These are phyloP conservation scores for Marasmius sp. DNA, from an alignment of 1,284 basidiomycete species.

Conservation along the genomic window DNA sequence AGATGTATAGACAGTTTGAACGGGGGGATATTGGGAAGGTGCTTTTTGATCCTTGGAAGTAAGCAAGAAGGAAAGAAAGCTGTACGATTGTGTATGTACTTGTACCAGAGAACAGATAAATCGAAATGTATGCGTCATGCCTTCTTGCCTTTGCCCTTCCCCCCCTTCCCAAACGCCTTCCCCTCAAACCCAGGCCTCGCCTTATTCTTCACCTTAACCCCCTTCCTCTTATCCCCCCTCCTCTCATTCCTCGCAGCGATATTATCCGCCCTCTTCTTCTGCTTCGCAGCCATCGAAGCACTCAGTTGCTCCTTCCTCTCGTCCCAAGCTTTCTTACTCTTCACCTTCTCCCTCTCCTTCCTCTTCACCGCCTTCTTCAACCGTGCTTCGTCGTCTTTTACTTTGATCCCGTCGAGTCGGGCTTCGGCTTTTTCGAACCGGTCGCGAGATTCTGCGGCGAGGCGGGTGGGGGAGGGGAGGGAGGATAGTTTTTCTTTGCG, in stretches of 20 bases:
- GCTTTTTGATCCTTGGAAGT: conserved; percentile 69
- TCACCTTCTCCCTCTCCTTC: conserved; percentile 84
- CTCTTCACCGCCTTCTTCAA: conserved; percentile 90
- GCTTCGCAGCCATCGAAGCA: conserved; percentile 74
- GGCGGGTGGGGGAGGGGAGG: no score
- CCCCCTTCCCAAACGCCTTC: conserved; percentile 71
- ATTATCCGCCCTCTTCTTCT: conserved; percentile 89
- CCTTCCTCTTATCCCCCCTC: conserved; percentile 72
- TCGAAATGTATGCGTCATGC: no score
- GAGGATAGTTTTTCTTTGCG: conserved; percentile 79
- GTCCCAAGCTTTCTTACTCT: conserved; percentile 83
- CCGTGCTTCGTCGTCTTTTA: conserved; percentile 77
- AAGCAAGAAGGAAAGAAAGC: no score
- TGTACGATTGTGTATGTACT: no score
- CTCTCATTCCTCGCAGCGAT: conserved; percentile 81
- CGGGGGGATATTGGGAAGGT: conserved; percentile 72
- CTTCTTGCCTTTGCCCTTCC: conserved; percentile 2
- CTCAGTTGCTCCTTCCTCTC: conserved; percentile 79
- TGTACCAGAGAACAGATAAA: no score
- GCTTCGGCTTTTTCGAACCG: conserved; percentile 88
- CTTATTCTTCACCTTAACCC: conserved; percentile 59
- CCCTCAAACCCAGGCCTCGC: conserved; percentile 82
- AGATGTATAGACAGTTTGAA: conserved; percentile 66
- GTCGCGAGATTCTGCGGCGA: conserved; percentile 77
- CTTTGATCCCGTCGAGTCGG: conserved; percentile 82